Conservation (phyloP, 2,329 filamentous ascomycete genomes). For the Thelonectria olida region DNA sequence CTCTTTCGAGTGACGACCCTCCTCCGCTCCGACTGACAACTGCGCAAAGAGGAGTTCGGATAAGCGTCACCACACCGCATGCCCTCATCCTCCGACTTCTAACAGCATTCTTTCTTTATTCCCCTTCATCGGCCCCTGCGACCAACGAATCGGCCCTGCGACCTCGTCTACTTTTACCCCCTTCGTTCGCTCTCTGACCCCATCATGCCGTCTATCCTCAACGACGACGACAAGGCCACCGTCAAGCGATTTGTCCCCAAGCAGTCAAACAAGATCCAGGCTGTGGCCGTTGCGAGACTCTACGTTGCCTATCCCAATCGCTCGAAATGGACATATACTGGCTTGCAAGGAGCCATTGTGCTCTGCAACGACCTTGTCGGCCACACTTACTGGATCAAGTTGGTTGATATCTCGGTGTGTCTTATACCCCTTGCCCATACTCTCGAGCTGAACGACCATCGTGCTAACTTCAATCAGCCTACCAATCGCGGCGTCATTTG, state of each 20-base stretch:
- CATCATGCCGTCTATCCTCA: conserved; percentile 75
- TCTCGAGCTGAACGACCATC: conserved; percentile 8
- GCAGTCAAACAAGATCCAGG: conserved; percentile 95
- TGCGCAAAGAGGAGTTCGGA: conserved; percentile 32
- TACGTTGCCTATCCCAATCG: conserved; percentile 91
- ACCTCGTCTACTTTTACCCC: neutral
- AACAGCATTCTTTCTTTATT: neutral
- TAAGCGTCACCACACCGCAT: conserved; percentile 35
- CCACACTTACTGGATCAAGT: conserved; percentile 96
- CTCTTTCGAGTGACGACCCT: conserved; percentile 39
- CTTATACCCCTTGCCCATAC: conserved; percentile 14
- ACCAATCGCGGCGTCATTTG: conserved; percentile 87
- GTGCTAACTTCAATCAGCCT: conserved; percentile 59
- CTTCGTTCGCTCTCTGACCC: conserved; percentile 13
- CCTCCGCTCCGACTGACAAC: conserved; percentile 19
- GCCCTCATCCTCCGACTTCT: conserved; percentile 33
- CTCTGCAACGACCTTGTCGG: conserved; percentile 94
- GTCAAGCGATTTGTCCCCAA: conserved; percentile 96
- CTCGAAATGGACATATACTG: conserved; percentile 91
- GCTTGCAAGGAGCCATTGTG: conserved; percentile 89
- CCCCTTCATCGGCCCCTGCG: neutral
- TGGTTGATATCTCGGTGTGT: conserved; percentile 91
- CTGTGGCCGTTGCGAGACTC: conserved; percentile 90
- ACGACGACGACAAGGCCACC: conserved; percentile 93
- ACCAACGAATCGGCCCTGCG: neutral